A percentile compares a stretch with the other conserved stretches of the same genome.
Evolutionary conservation across 192 early-diverging fungal species (phyloP).

Genomic region (Rhizoclosmatium globosum): DNA sequence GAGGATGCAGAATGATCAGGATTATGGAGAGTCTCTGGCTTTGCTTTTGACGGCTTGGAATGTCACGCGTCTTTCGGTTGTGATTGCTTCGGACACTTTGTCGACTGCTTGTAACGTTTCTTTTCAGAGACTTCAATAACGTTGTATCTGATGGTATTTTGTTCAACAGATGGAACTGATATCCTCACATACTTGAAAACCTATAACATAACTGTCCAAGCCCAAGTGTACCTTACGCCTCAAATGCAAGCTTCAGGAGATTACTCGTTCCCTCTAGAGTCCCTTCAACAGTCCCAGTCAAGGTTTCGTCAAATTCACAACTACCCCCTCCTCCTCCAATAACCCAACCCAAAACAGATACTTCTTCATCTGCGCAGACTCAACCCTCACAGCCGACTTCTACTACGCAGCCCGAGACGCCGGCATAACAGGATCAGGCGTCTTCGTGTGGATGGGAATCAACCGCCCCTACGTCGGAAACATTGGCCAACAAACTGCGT

Average conservation of each 20-base stretch:
- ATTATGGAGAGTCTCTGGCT: conserved; percentile 9
- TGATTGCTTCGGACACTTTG: conserved; percentile 1
- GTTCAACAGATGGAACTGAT: conserved; percentile 19
- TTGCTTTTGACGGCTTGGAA: conserved; percentile 5
- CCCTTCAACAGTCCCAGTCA: neutral
- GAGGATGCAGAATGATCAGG: conserved; percentile 15
- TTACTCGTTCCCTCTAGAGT: conserved; percentile 20
- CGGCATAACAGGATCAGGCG: conserved; percentile 13
- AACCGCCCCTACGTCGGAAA: conserved; percentile 17
- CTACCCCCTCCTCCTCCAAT: neutral
- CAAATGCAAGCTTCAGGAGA: conserved; percentile 15
- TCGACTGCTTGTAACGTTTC: conserved; percentile 13
- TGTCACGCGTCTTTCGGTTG: conserved; percentile 15
- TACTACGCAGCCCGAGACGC: conserved; percentile 22
- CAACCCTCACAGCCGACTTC: conserved; percentile 13
- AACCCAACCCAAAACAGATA: neutral
- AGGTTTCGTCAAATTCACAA: neutral
- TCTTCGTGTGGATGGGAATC: conserved; percentile 36
- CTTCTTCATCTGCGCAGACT: conserved; percentile 23
- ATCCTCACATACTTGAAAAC: neutral
- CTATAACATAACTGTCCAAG: conserved; percentile 5
- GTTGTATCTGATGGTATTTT: neutral
- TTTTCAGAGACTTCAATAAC: neutral
- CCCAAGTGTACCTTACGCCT: conserved; percentile 10
- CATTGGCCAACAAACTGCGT: neutral